Evolutionary conservation across 192 early-diverging fungal species (phyloP), one percentile per base, ranked within the genome.

Genomic region (Mortierella antarctica): DNA sequence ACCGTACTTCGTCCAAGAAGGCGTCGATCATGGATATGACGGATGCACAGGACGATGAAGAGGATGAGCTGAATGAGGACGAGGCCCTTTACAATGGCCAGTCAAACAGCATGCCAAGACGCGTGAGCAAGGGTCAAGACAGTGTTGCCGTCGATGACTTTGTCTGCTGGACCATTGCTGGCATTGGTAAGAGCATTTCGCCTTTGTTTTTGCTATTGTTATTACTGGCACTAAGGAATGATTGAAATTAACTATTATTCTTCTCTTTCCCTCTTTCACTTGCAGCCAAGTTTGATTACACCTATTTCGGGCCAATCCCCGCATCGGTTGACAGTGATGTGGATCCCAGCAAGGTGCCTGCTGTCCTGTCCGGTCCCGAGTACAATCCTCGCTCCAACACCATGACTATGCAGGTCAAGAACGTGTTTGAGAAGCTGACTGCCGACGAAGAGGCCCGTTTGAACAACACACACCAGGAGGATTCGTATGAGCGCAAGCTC

Each of bases 161-260:
- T 75, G 85, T 95, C 45, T 95, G 93, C 86, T 95, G 93, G 93
- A 95, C 93, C 5, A 93, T 95, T 67, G 93, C 93, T 52, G 91
- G 92, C 45, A 92, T 95, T 79, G 85, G 90, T 60, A 88, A 71
- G 57, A 91, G 88, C 70, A 74, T 83, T 57, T 80, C 66, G 8
- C 13, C 21, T 52, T 21, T 59, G 57, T 56, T 56, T 50, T 65
- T 12, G 5, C 7, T 6, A 4, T 42, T 39, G n/a, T 53, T 18
- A 44, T 31, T 40, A n/a, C 12, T 15, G 10, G 1, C 2, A 14
- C 44, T 48, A 21, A 21, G 18, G 13, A 67, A 31, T 13, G 41
- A 7, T 3, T 45, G 46, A 44, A 65, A 65, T 42, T 11, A 53
- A 9, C 21, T 46, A n/a, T 52, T 17, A 50, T 73, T 65, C 23